These are phyloP conservation scores for Fusarium irregulare DNA, from an alignment of 2,329 filamentous ascomycete species.

Conservation along the genomic window DNA sequence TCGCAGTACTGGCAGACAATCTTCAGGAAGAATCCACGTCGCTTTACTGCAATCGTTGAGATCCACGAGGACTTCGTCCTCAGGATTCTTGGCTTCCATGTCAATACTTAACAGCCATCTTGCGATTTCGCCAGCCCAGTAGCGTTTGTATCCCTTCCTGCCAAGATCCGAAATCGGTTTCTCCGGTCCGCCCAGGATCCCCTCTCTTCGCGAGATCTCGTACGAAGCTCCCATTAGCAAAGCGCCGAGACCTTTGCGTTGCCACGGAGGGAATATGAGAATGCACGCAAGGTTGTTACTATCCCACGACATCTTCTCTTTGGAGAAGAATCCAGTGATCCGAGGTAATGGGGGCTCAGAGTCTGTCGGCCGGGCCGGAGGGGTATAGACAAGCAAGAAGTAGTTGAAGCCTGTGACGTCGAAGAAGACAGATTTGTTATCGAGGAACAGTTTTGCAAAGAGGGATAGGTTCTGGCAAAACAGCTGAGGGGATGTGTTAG, in stretches of 20 bases:
- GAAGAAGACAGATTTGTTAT: conserved; percentile 98
- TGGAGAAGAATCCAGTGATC: conserved; percentile 96
- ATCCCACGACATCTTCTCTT: conserved; percentile 99
- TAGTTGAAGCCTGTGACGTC: conserved; percentile 95
- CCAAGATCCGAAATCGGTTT: conserved; percentile 91
- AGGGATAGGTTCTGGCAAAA: conserved; percentile 96
- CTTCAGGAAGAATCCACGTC: conserved; percentile 87
- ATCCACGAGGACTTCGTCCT: conserved; percentile 65
- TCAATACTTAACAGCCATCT: conserved; percentile 69
- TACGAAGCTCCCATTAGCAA: conserved; percentile 94
- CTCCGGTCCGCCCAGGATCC: conserved; percentile 89
- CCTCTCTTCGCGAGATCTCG: conserved; percentile 86
- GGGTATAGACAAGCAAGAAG: conserved; percentile 86
- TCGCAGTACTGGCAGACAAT: conserved; percentile 80
- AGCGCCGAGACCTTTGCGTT: conserved; percentile 87
- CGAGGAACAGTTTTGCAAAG: conserved; percentile 96
- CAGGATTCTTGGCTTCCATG: conserved; percentile 47
- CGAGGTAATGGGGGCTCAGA: conserved; percentile 52
- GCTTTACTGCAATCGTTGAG: conserved; percentile 77
- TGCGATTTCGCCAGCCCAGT: conserved; percentile 87
- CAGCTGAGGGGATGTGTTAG: conserved; percentile 59
- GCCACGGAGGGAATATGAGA: conserved; percentile 94
- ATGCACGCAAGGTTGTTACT: conserved; percentile 98
- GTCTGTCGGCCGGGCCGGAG: conserved; percentile 44
- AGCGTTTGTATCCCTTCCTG: conserved; percentile 82